A percentile compares a stretch with the other conserved stretches of the same genome.
phyloP scores from a whole-genome alignment of 805 yeast species.

The Ascoidea rubescens region DNA sequence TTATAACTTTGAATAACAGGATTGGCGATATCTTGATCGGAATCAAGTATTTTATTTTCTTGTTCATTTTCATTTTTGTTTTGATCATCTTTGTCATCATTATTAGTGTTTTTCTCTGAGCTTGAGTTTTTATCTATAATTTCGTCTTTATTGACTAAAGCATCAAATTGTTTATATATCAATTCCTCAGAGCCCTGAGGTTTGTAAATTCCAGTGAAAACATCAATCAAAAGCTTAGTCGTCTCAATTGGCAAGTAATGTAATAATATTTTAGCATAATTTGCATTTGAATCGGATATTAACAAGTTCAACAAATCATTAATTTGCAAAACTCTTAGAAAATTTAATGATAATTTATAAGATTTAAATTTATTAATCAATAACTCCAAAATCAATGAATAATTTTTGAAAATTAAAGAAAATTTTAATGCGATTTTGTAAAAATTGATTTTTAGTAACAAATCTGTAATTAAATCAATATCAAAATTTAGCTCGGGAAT shows the following conservation, averaged over 20 bases:
- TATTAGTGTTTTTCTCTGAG: constrained; percentile 1
- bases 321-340: constrained; percentile 7
- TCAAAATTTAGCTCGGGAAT: constrained; percentile 6
- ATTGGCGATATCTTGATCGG: constrained; percentile 10
- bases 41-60: not conserved
- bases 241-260: constrained; percentile 66
- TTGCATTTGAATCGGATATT: constrained; percentile 13
- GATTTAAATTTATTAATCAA: constrained; percentile 7
- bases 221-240: constrained; percentile 67
- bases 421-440: constrained; percentile 7
- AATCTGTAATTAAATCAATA: constrained; percentile 7
- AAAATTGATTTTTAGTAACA: constrained; percentile 8
- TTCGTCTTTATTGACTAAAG: constrained; percentile 1
- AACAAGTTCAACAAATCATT: constrained; percentile 8
- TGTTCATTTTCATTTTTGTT: constrained; percentile 7
- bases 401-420: constrained; percentile 9
- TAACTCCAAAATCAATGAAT: constrained; percentile 8
- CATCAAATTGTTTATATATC: constrained; percentile 4
- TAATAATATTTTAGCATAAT: constrained; percentile 50
- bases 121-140: too few species aligned
- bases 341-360: constrained; percentile 5
- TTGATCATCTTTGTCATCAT: not conserved
- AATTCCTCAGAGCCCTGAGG: constrained; percentile 21
- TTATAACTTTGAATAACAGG: constrained; percentile 37
- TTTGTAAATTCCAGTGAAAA: constrained; percentile 74